Percentiles rank a stretch among this genome's conserved stretches.
Evolutionary conservation across 805 yeast genomes (phyloP).

Genomic region (Schwanniomyces pseudopolymorphus): DNA sequence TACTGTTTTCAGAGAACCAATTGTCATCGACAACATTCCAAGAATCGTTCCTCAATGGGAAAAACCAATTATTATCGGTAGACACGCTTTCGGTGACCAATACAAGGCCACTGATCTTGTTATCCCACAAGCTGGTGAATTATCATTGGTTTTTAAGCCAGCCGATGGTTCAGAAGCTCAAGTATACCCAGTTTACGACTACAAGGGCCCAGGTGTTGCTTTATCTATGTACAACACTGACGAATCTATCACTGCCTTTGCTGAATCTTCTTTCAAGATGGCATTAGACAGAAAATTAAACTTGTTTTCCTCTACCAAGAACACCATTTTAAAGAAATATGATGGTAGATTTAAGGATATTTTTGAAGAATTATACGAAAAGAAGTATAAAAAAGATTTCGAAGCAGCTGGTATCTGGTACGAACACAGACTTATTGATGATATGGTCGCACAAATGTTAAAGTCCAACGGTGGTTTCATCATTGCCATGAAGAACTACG

Average conservation of each 20-base stretch:
- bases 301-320: slow-evolving; percentile 85
- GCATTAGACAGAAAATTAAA: slow-evolving; percentile 79
- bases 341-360: slow-evolving; percentile 96
- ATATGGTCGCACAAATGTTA: slow-evolving; percentile 98
- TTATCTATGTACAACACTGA: slow-evolving; percentile 95
- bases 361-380: slow-evolving; percentile 77
- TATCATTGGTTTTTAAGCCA: slow-evolving; percentile 77
- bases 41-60: slow-evolving; percentile 90
- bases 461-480: slow-evolving; percentile 94
- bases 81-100: slow-evolving; percentile 98
- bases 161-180: slow-evolving; percentile 55
- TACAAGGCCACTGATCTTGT: slow-evolving; percentile 89
- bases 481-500: slow-evolving; percentile 96
- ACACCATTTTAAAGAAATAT: slow-evolving; percentile 89
- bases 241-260: slow-evolving; percentile 86
- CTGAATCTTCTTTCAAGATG: slow-evolving; percentile 86
- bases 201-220: slow-evolving; percentile 74
- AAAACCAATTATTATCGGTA: slow-evolving; percentile 92
- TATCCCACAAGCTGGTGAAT: slow-evolving; percentile 74
- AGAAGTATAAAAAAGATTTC: slow-evolving; percentile 66
- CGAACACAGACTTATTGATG: slow-evolving; percentile 95
- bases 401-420: slow-evolving; percentile 87
- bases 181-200: slow-evolving; percentile 65
- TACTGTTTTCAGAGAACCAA: slow-evolving; percentile 95
- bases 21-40: slow-evolving; percentile 85